Evolutionary conservation across 805 yeast genomes (phyloP), one percentile per base, ranked within the genome.

Genomic region (Gaillardinia entomophila): DNA sequence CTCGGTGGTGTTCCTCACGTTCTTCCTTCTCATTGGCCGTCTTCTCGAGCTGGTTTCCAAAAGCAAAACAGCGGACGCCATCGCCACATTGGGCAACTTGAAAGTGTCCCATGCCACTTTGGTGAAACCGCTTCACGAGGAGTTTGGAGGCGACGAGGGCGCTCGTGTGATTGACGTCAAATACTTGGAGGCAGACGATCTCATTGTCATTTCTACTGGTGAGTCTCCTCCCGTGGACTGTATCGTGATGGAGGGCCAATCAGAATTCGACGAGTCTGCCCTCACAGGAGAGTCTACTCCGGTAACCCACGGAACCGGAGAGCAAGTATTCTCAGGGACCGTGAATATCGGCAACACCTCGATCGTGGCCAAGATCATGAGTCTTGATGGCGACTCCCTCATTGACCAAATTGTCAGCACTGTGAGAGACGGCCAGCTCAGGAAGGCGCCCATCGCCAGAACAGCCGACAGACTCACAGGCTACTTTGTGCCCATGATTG

Each of bases 1-100:
- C 48, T 78, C 89, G 4, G 90, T 82, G 18, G 85, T 83, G 3
- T 83, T 83, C 48, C 62, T 83, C 41, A 73, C 88, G 0, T 75
- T 83, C 46, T 83, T 83, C 54, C 57, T 83, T 35, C 62, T 83
- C 30, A 75, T 81, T 37, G 94, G 94, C 1, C 68, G 86, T 27
- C 59, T 79, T 18, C 61, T 83, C 30, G 90, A 83, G 52, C 66
- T 80, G 18, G 68, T 69, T 41, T 76, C 89, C 2, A 83, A 81
- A 48, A 63, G 70, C 19, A 77, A 77, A 46, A 80, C 89, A 1
- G 78, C 87, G 0, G 72, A 73, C 26, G 81, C 87, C 1, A 70
- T 83, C 18, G 61, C 77, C 12, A 57, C 68, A 18, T 59, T 83
- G 28, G 65, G 75, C 7, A 50, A 62, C 6, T 55, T 80, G 40